Percentiles rank a stretch among this genome's conserved stretches.
Conservation (phyloP, 257 asterid genomes). For the Solanum megistacrolobum region DNA sequence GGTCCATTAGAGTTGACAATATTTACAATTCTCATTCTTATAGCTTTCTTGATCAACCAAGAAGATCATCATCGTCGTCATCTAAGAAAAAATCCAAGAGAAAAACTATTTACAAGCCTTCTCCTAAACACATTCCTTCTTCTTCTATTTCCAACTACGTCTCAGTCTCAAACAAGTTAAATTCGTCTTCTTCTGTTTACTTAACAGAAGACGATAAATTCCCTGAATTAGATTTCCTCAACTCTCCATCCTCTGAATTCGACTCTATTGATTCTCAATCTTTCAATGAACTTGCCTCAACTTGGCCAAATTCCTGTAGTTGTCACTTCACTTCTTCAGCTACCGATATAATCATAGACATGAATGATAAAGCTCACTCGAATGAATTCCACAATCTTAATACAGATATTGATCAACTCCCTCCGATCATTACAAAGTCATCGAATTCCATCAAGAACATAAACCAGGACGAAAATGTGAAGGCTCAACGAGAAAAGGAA, state of each 20-base stretch:
- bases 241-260: constrained; percentile 25
- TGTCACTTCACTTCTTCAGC: constrained; percentile 34
- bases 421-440: constrained; percentile 50
- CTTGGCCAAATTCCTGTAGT: constrained; percentile 24
- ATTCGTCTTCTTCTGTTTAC: not conserved
- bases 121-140: constrained; percentile 25
- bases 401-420: constrained; percentile 35
- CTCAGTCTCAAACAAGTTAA: not conserved
- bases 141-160: not conserved
- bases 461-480: not conserved
- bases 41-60: constrained; percentile 37
- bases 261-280: constrained; percentile 22
- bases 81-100: constrained; percentile 33
- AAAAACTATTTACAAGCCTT: constrained; percentile 63
- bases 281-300: constrained; percentile 9
- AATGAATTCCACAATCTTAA: constrained; percentile 1
- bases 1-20: constrained; percentile 8
- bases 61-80: constrained; percentile 28
- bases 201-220: constrained; percentile 6
- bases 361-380: constrained; percentile 16
- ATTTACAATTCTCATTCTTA: constrained; percentile 22
- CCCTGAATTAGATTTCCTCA: constrained; percentile 24
- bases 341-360: constrained; percentile 50
- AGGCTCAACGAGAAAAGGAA: not conserved
- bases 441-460: not conserved